Conservation (phyloP, 139 green algal species). For the Edaphochlamys debaryana region DNA sequence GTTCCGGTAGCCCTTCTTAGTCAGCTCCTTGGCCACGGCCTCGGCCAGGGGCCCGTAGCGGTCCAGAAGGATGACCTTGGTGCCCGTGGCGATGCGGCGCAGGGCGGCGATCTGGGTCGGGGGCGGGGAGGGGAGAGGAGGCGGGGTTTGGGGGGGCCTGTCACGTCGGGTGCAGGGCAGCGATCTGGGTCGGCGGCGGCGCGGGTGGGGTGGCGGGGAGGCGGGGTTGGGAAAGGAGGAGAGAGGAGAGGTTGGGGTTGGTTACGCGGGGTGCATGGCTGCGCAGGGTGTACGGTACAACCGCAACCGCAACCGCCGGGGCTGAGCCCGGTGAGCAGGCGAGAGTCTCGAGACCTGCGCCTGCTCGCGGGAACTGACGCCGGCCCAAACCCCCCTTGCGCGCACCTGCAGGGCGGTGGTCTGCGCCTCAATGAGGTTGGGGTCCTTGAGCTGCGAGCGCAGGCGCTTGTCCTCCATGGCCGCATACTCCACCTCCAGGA, state of each 20-base stretch:
- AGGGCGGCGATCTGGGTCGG: constrained; percentile 75
- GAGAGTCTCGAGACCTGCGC: no score
- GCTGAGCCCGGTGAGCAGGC: no score
- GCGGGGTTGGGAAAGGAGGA: no score
- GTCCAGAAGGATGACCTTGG: constrained; percentile 85
- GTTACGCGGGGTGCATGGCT: no score
- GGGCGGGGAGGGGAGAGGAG: background rate
- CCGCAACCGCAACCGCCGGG: no score
- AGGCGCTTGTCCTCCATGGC: constrained; percentile 74
- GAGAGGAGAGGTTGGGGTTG: no score
- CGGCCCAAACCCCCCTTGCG: no score
- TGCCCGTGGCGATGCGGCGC: constrained; percentile 71
- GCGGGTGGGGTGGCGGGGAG: no score
- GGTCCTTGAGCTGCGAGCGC: constrained; percentile 73
- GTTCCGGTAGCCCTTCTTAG: constrained; percentile 72
- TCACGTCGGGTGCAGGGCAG: background rate
- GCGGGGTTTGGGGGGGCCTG: constrained; percentile 47
- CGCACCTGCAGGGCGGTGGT: constrained; percentile 84
- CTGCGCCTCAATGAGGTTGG: constrained; percentile 58
- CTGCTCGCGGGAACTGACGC: no score
- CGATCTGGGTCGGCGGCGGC: no score
- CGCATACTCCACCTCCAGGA: constrained; percentile 86
- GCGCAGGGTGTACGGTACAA: no score
- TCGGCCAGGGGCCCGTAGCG: constrained; percentile 69
- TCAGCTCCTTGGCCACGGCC: constrained; percentile 78